These are phyloP conservation scores for Rubroshorea leprosula DNA, from an alignment of 345 rosid genomes.

Conservation along the genomic window DNA sequence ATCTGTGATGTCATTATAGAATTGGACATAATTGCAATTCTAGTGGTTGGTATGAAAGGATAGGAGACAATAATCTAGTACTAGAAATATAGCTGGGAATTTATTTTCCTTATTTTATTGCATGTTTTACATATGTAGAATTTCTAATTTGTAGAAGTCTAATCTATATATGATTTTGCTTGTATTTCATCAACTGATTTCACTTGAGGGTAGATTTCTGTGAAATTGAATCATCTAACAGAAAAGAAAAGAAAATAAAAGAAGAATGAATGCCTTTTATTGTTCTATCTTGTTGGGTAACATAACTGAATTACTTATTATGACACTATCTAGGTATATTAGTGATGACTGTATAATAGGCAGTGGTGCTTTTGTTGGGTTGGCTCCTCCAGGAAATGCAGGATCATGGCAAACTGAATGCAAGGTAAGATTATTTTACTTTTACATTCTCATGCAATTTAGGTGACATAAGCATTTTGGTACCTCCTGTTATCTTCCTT, in stretches of 20 bases:
- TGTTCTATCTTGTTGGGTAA: too few relatives aligned
- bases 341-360: constrained; percentile 37
- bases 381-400: constrained; percentile 66
- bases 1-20: not conserved
- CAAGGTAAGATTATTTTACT: constrained; percentile 44
- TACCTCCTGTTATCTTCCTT: too few relatives aligned
- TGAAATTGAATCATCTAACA: too few relatives aligned
- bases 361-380: constrained; percentile 62
- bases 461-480: too few relatives aligned
- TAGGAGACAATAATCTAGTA: not conserved
- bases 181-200: not conserved
- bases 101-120: not conserved
- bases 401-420: constrained; percentile 89
- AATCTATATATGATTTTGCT: not conserved
- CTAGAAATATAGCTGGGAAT: not conserved
- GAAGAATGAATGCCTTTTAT: too few relatives aligned
- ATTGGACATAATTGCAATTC: not conserved
- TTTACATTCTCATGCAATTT: constrained; percentile 3
- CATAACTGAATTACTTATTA: constrained; percentile 5
- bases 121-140: not conserved
- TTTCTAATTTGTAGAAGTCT: not conserved
- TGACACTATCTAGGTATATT: constrained; percentile 37
- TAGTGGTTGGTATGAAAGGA: not conserved
- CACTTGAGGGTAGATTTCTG: too few relatives aligned
- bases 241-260: too few relatives aligned